These are phyloP conservation scores for Paecilomyces niveus DNA, from an alignment of 2,329 filamentous ascomycete genomes.

Conservation along the genomic window DNA sequence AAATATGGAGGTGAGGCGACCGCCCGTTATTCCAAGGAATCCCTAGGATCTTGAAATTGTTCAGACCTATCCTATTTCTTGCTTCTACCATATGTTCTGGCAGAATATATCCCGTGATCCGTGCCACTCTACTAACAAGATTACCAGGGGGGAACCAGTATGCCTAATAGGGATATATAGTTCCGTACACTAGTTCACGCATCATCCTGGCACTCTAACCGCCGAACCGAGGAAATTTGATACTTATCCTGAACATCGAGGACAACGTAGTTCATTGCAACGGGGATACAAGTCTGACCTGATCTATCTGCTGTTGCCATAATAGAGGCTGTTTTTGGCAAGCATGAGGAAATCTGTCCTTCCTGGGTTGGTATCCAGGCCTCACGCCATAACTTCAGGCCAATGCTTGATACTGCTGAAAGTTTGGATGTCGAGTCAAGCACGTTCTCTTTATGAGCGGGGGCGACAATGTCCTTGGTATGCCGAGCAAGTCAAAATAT, in stretches of 20 bases:
- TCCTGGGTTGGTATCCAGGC: not conserved
- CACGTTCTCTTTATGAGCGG: not conserved
- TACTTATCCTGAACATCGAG: not conserved
- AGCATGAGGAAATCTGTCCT: too few species aligned
- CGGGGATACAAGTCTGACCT: not conserved
- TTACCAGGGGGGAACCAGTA: too few species aligned
- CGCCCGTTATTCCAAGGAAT: too few species aligned
- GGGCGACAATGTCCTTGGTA: not conserved
- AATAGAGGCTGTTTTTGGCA: too few species aligned
- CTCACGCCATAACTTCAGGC: not conserved
- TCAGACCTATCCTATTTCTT: too few species aligned
- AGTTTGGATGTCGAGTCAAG: not conserved
- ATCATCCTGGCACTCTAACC: not conserved
- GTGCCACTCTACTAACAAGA: too few species aligned
- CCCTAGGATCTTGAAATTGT: too few species aligned
- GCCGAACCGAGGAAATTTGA: not conserved
- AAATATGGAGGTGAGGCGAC: too few species aligned
- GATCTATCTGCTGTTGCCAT: too few species aligned
- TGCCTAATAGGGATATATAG: not conserved
- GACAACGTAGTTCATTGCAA: not conserved
- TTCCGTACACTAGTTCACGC: not conserved
- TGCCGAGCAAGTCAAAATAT: not conserved
- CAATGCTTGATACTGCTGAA: not conserved
- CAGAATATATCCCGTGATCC: too few species aligned
- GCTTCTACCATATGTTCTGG: too few species aligned